These are phyloP conservation scores for Mycosphaerella sp. DNA, from an alignment of 2,329 filamentous ascomycete species.

Conservation along the genomic window DNA sequence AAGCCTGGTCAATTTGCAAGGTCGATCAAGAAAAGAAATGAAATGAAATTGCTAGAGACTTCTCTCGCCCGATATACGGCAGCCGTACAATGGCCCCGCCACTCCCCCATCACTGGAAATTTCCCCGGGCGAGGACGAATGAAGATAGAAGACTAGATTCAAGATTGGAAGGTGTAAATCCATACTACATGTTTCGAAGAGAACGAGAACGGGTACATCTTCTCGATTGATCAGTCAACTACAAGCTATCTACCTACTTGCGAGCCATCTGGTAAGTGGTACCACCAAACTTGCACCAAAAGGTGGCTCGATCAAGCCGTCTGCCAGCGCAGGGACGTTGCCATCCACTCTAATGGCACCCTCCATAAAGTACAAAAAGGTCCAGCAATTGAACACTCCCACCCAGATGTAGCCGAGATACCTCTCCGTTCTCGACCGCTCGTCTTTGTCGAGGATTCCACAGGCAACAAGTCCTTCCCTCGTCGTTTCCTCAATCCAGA, in stretches of 20 bases:
- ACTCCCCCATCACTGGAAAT: too few relatives aligned
- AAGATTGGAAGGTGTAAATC: too few relatives aligned
- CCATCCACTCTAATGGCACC: background rate
- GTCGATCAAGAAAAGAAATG: too few relatives aligned
- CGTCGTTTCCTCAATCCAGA: background rate
- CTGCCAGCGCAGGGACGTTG: background rate
- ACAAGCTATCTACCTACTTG: background rate
- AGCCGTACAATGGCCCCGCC: too few relatives aligned
- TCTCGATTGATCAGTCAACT: too few relatives aligned
- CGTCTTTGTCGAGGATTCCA: background rate
- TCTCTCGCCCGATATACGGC: too few relatives aligned
- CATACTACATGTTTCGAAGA: too few relatives aligned
- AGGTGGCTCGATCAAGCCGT: background rate
- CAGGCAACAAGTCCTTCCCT: background rate
- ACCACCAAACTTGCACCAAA: background rate
- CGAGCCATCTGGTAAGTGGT: background rate
- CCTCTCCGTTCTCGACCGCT: background rate
- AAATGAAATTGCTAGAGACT: too few relatives aligned
- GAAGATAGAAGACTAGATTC: too few relatives aligned
- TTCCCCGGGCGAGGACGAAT: too few relatives aligned
- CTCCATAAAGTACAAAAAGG: conserved; percentile 5
- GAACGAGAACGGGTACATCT: too few relatives aligned
- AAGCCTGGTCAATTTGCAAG: too few relatives aligned
- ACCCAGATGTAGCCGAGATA: background rate
- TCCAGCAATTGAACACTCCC: conserved; percentile 1